Percentiles rank a stretch among this genome's conserved stretches.
Conservation (phyloP, 306 rosid genomes). For the Phaseolus lunatus region DNA sequence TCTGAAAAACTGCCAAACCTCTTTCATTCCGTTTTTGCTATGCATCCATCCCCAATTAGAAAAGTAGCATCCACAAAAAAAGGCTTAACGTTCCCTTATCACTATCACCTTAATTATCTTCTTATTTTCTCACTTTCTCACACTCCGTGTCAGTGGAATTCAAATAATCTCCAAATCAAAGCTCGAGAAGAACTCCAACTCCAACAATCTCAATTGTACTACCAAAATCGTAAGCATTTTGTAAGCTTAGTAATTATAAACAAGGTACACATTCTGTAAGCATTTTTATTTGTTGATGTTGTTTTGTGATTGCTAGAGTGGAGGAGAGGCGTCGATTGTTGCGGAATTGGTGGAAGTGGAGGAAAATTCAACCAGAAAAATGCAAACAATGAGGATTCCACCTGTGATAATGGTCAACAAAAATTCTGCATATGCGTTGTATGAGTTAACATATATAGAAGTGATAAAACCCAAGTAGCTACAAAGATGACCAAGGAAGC, state of each 20-base stretch:
- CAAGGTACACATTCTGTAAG: background rate
- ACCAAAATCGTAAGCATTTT: slow-evolving; percentile 83
- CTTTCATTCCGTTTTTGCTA: slow-evolving; percentile 1
- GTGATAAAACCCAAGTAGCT: no score
- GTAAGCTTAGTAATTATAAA: slow-evolving; percentile 45
- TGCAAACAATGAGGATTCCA: slow-evolving; percentile 79
- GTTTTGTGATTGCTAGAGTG: slow-evolving; percentile 58
- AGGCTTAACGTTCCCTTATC: slow-evolving; percentile 15
- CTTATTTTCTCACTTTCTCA: slow-evolving; percentile 43
- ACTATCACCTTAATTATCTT: slow-evolving; percentile 36
- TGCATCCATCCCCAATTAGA: background rate
- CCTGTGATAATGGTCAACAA: slow-evolving; percentile 79
- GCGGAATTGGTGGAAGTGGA: slow-evolving; percentile 95
- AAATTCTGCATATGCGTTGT: slow-evolving; percentile 81
- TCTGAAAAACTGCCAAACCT: slow-evolving; percentile 43
- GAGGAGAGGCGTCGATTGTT: slow-evolving; percentile 86
- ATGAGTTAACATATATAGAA: slow-evolving; percentile 74
- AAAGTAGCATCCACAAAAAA: slow-evolving; percentile 29
- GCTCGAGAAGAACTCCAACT: slow-evolving; percentile 74
- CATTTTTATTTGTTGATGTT: background rate
- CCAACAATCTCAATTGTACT: slow-evolving; percentile 76
- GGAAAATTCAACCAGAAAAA: slow-evolving; percentile 76
- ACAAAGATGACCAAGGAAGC: no score
- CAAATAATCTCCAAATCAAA: slow-evolving; percentile 95
- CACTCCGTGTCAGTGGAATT: slow-evolving; percentile 47